phyloP scores from a whole-genome alignment of 257 asterid species.

The Solanum pinnatisectum region DNA sequence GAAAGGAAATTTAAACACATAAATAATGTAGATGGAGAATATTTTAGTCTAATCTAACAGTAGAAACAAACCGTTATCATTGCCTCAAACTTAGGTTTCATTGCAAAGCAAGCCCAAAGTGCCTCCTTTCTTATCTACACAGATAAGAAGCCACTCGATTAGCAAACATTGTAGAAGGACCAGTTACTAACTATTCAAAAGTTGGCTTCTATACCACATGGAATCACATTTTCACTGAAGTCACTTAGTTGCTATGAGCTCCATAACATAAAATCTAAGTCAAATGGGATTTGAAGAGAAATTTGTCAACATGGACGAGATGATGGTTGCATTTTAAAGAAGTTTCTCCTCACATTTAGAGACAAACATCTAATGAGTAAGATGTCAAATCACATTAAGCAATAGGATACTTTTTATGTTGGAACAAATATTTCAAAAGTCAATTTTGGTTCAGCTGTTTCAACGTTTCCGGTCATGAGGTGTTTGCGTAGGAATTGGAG shows the following conservation, averaged over 20 bases:
- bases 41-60: neutral
- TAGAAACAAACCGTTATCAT: constrained; percentile 59
- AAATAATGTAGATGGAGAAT: neutral
- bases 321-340: neutral
- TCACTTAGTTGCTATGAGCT: neutral
- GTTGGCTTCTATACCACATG: neutral
- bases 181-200: neutral
- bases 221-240: neutral
- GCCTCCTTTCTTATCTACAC: constrained; percentile 94
- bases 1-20: neutral
- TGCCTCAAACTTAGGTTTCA: constrained; percentile 81
- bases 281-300: neutral
- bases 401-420: neutral
- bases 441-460: neutral
- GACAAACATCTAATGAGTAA: neutral
- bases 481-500: neutral
- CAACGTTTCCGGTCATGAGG: neutral
- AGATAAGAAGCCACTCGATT: neutral
- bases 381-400: neutral
- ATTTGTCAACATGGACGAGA: neutral
- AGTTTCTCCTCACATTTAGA: neutral
- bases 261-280: neutral
- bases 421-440: neutral
- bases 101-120: constrained; percentile 96
- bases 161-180: neutral